Evolutionary conservation across 2,329 filamentous ascomycete species (phyloP), one percentile per base, ranked within the genome.

Genomic region (Cercospora citrullina): DNA sequence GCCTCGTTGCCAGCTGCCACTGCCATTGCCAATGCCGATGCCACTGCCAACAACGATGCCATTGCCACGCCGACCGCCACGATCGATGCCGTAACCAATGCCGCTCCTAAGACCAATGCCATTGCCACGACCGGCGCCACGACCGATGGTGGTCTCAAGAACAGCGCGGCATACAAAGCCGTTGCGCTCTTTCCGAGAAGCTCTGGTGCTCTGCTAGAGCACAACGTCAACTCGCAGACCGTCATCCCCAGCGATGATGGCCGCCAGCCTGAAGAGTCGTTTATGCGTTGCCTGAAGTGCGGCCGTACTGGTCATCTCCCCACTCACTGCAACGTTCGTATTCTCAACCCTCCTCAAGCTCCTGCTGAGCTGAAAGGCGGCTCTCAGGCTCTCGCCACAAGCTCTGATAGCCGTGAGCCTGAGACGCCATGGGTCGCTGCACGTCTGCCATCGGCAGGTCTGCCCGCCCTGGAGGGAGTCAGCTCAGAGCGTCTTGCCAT

Each of bases 401-500:
- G 23, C 21, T 21, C n/a, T 12, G 51, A 31, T 9, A 23, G 39
- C 16, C 39, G 53, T 51, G 18, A 60, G 36, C 31, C 36, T 48
- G 36, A 26, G 55, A 36, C 3, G 55, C 16, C 28, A n/a, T 18
- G 28, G 55, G 26, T 21, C 55, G 55, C 55, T 2, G 28, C 55
- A 59, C n/a, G 55, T 53, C 48, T 30, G 9, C 53, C 60, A 42
- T 30, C 51, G 45, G 39, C 53, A n/a, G 36, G 36, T 10, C 16
- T 30, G 21, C 39, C 55, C 23, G n/a, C 45, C 16, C 33, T 67
- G 65, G 53, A 64, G 6, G 65, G 65, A 21, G 55, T 67, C 39
- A 57, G n/a, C 3, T 16, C 53, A 5, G 65, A 64, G 42, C 53
- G 55, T 9, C 65, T 53, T 48, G 65, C 65, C 14, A 64, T 64